phyloP scores from a whole-genome alignment of 495 filamentous ascomycete genomes.

The Daldinia loculata region DNA sequence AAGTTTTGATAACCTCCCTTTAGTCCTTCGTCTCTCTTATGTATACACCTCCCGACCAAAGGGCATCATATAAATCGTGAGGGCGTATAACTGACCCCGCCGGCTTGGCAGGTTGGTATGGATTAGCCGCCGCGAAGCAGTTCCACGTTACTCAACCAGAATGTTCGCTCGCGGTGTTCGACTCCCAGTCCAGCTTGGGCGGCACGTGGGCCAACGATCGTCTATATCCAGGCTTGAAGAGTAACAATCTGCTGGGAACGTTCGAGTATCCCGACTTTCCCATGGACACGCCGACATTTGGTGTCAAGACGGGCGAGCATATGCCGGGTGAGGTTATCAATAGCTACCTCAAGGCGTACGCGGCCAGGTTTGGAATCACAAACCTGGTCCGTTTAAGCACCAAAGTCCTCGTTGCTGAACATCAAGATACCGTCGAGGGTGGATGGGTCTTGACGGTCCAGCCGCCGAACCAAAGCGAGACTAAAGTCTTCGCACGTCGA shows the following conservation, averaged over 20 bases:
- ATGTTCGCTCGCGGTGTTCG: conserved; percentile 50
- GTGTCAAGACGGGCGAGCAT: conserved; percentile 68
- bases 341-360: conserved; percentile 67
- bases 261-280: conserved; percentile 79
- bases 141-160: conserved; percentile 53
- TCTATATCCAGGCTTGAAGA: conserved; percentile 72
- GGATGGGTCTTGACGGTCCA: conserved; percentile 50
- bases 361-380: conserved; percentile 63
- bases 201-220: conserved; percentile 73
- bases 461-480: conserved; percentile 23
- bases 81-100: conserved; percentile 10
- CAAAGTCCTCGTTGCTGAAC: conserved; percentile 60
- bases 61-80: background rate
- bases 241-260: conserved; percentile 66
- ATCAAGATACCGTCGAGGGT: conserved; percentile 45
- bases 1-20: conserved; percentile 22
- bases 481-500: conserved; percentile 37
- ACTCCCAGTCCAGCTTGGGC: conserved; percentile 60
- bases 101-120: conserved; percentile 49
- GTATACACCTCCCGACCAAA: background rate
- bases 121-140: conserved; percentile 54
- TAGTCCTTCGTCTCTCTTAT: background rate
- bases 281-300: conserved; percentile 67
- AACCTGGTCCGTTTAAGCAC: conserved; percentile 61
- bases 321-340: conserved; percentile 71